Evolutionary conservation across 441 rosid genomes (phyloP).

Genomic region (Adansonia madagascariensis): DNA sequence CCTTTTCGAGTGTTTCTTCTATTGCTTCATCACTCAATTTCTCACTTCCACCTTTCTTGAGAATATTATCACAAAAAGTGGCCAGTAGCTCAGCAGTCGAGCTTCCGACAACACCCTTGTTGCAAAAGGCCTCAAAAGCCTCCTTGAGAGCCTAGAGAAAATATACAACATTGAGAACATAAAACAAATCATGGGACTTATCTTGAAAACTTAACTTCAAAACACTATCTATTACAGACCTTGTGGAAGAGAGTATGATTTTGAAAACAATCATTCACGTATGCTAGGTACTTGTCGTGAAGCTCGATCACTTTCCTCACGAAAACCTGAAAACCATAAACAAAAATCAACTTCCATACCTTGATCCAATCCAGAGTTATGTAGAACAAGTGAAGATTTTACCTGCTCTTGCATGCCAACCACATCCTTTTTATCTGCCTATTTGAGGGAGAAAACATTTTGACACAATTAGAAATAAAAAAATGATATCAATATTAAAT

Average conservation of each 20-base stretch:
- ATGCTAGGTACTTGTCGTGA: constrained; percentile 50
- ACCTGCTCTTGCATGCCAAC: constrained; percentile 68
- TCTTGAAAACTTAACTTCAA: not conserved
- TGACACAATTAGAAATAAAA: constrained; percentile 10
- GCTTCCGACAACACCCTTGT: constrained; percentile 55
- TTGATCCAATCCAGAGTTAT: not conserved
- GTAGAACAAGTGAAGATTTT: constrained; percentile 12
- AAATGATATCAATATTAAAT: not conserved
- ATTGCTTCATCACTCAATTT: constrained; percentile 55
- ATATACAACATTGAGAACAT: constrained; percentile 4
- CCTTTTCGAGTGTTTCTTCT: constrained; percentile 60
- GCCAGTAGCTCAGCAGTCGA: constrained; percentile 56
- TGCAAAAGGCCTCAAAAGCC: constrained; percentile 59
- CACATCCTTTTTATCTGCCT: constrained; percentile 71
- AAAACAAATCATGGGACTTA: not conserved
- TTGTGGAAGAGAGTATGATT: constrained; percentile 53
- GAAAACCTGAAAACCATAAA: constrained; percentile 43
- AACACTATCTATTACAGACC: constrained; percentile 35
- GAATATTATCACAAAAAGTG: constrained; percentile 55
- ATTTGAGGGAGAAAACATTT: constrained; percentile 24
- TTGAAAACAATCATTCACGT: constrained; percentile 54
- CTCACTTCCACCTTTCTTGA: constrained; percentile 56
- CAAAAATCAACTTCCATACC: constrained; percentile 15
- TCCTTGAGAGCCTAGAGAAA: constrained; percentile 48
- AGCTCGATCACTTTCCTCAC: constrained; percentile 58